Evolutionary conservation across 441 rosid genomes (phyloP), one percentile per base, ranked within the genome.

Genomic region (Gossypium trilobum): DNA sequence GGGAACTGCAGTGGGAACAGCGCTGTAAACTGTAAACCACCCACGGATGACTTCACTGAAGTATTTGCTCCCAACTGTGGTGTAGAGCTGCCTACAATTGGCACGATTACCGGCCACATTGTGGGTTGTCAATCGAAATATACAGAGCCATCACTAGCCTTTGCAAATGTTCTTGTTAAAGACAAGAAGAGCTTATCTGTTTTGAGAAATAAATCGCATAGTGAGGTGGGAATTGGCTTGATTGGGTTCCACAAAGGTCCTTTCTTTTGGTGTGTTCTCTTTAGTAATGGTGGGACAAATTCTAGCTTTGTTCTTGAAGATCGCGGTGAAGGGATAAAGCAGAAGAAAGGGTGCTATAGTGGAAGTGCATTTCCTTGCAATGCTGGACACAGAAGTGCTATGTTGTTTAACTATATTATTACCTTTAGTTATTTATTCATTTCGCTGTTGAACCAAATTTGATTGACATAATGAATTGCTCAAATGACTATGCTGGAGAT

Each of bases 31-130:
- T 90, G 96, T 82, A 78, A 84, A 46, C 95, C 87, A 51, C 82
- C 89, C 3, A 93, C 87, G 73, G 91, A 79, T 56, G 91, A 90
- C 80, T 90, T 88, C 86, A 86, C 85, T 0, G 91, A 90, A 81
- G 82, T 92, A 59, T 92, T 90, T 60, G 94, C 91, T 70, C 91
- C 96, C 13, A 89, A 92, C 66, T 90, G 95, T 19, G 96, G 95
- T 2, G 93, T 92, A 5, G 93, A 90, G 74, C 87, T 90, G 17
- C 92, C 95, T 1, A 89, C 93, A 16, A 70, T 89, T 3, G 90
- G 90, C 79, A 81, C 87, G 72, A 77, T 92, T 44, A 90, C 91
- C 0, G 95, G 96, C 74, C 89, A 86, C 75, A 80, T 90, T 16
- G 85, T 87, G 62, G 95, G 93, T 5, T 90, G 98, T 73, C 86